phyloP scores from a whole-genome alignment of 768 basidiomycete genomes.

The Punctularia strigosozonata region DNA sequence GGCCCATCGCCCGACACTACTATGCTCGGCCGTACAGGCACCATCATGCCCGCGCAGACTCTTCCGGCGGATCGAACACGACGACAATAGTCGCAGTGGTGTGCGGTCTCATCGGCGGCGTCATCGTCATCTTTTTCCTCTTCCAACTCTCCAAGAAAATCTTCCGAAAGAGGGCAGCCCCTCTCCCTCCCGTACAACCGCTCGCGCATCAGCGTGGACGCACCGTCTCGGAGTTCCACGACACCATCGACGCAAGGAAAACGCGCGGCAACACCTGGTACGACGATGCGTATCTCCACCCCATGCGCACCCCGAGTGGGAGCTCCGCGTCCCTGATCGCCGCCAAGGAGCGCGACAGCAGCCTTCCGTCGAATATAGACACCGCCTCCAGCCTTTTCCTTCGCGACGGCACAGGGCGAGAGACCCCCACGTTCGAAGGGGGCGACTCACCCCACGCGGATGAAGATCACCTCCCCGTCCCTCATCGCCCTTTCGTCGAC shows the following conservation, averaged over 20 bases:
- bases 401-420: too few species aligned
- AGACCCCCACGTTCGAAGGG: too few species aligned
- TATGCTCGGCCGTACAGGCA: too few species aligned
- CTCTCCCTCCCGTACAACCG: slow-evolving; percentile 55
- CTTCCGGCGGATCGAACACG: slow-evolving; percentile 10
- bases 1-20: too few species aligned
- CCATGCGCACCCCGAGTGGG: not conserved
- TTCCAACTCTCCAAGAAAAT: slow-evolving; percentile 24
- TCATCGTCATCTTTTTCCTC: slow-evolving; percentile 26
- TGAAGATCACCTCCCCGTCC: too few species aligned
- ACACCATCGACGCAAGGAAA: slow-evolving; percentile 8
- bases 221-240: slow-evolving; percentile 21
- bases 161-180: slow-evolving; percentile 22
- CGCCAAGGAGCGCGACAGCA: too few species aligned
- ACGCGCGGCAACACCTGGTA: slow-evolving; percentile 8
- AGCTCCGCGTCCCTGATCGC: too few species aligned
- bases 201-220: slow-evolving; percentile 51
- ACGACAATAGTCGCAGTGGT: slow-evolving; percentile 41
- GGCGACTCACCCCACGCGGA: too few species aligned
- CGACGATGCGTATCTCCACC: slow-evolving; percentile 19
- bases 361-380: too few species aligned
- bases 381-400: too few species aligned
- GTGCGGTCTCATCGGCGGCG: slow-evolving; percentile 27
- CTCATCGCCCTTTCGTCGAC: too few species aligned
- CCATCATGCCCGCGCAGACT: too few species aligned